phyloP scores from a whole-genome alignment of 495 filamentous ascomycete species.

The Aspergillus avenaceus region DNA sequence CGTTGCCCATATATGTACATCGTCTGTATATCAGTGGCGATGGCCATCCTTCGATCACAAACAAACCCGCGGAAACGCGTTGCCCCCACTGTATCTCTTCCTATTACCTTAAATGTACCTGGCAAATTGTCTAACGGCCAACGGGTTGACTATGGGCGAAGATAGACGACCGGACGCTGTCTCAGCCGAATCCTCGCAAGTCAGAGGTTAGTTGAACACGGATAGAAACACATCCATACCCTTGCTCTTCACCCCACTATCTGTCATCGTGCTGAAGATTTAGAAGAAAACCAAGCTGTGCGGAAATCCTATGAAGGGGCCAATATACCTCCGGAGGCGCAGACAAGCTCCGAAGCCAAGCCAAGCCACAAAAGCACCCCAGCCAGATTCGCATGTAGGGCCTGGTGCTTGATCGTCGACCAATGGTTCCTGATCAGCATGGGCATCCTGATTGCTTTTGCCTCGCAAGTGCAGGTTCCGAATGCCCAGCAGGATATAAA shows the following conservation, averaged over 20 bases:
- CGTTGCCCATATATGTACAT: too few species aligned
- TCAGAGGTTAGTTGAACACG: not conserved
- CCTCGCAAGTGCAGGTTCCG: constrained; percentile 38
- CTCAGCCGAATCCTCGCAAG: not conserved
- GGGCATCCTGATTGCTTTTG: constrained; percentile 22
- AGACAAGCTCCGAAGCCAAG: not conserved
- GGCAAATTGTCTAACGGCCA: too few species aligned
- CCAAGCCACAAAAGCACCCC: not conserved
- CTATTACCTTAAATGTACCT: too few species aligned
- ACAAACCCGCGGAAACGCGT: too few species aligned
- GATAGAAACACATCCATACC: not conserved
- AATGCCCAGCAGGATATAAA: constrained; percentile 26
- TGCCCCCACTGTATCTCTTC: not conserved
- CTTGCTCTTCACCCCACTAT: not conserved
- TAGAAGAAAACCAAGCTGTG: not conserved
- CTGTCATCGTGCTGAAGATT: not conserved
- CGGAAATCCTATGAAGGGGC: not conserved
- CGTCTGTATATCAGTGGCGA: not conserved
- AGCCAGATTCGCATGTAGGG: not conserved
- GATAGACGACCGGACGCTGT: not conserved
- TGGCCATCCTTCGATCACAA: not conserved
- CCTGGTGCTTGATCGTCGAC: not conserved
- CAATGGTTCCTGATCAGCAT: not conserved
- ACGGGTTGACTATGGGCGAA: not conserved
- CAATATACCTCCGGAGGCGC: not conserved